Evolutionary conservation across 2,329 filamentous ascomycete genomes (phyloP).

Genomic region (Phoma sp.): DNA sequence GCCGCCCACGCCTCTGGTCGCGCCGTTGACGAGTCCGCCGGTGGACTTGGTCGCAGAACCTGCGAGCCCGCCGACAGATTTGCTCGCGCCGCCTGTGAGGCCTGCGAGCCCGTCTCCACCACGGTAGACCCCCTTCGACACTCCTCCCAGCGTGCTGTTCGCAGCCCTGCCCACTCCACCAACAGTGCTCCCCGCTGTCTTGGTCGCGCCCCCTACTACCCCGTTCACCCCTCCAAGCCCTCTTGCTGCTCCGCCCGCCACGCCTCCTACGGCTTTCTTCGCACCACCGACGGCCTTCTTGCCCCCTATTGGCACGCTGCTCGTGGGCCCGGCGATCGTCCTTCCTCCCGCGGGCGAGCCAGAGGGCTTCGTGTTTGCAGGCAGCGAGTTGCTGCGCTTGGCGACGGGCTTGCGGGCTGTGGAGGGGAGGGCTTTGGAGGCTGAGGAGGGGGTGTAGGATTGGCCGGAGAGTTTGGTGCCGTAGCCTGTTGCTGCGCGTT

Average conservation of each 20-base stretch:
- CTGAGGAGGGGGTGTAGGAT: slow-evolving; percentile 31
- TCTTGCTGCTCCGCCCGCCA: slow-evolving; percentile 17
- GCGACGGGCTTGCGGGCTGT: slow-evolving; percentile 38
- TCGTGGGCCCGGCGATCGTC: slow-evolving; percentile 17
- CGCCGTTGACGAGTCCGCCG: slow-evolving; percentile 7
- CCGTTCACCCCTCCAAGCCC: slow-evolving; percentile 10
- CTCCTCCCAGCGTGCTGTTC: slow-evolving; percentile 15
- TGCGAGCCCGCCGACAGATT: slow-evolving; percentile 3
- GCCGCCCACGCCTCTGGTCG: slow-evolving; percentile 17
- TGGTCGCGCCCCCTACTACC: slow-evolving; percentile 4
- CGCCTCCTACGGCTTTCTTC: slow-evolving; percentile 29
- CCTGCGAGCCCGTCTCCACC: slow-evolving; percentile 3
- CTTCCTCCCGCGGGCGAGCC: slow-evolving; percentile 11
- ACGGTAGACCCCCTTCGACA: slow-evolving; percentile 19
- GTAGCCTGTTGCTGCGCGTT: slow-evolving; percentile 39
- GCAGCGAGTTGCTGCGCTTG: slow-evolving; percentile 43
- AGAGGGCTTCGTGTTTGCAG: slow-evolving; percentile 31
- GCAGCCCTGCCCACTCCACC: slow-evolving; percentile 3
- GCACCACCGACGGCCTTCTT: slow-evolving; percentile 36
- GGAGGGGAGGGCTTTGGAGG: slow-evolving; percentile 37
- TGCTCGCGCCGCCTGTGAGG: slow-evolving; percentile 8
- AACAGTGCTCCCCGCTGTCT: not conserved
- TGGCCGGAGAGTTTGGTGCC: slow-evolving; percentile 39
- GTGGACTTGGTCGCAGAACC: not conserved
- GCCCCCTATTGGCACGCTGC: slow-evolving; percentile 30